Evolutionary conservation across 345 rosid species (phyloP).

Genomic region (Turritis glabra): DNA sequence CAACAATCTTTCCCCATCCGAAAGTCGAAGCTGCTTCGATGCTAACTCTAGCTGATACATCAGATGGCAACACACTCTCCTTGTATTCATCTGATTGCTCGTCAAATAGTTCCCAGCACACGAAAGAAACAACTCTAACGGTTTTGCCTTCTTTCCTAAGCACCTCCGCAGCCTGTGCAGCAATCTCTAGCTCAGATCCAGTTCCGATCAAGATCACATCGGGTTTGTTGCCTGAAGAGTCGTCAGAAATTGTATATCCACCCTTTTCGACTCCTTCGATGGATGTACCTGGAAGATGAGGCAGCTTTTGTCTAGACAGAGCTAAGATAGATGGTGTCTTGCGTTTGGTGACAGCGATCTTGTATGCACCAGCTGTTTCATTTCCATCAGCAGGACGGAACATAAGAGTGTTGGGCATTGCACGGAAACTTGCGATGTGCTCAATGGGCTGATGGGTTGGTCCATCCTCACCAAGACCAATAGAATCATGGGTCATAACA

Average conservation of each 20-base stretch:
- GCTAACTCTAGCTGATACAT: constrained; percentile 76
- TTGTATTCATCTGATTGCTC: constrained; percentile 79
- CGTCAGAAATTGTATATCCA: constrained; percentile 84
- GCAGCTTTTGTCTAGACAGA: constrained; percentile 90
- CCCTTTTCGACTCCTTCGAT: constrained; percentile 91
- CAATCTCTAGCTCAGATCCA: constrained; percentile 94
- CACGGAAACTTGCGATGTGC: constrained; percentile 98
- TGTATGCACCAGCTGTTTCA: constrained; percentile 97
- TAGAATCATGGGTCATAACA: constrained; percentile 99
- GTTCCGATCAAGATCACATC: constrained; percentile 94
- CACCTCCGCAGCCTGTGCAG: constrained; percentile 73
- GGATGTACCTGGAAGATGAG: constrained; percentile 85
- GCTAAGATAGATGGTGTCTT: constrained; percentile 92
- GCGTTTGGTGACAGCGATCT: constrained; percentile 69
- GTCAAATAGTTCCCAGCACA: constrained; percentile 81
- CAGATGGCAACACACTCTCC: constrained; percentile 76
- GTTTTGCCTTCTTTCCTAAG: constrained; percentile 92
- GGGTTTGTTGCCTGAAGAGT: constrained; percentile 86
- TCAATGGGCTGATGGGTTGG: constrained; percentile 99
- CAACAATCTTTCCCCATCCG: constrained; percentile 83
- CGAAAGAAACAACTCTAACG: constrained; percentile 87
- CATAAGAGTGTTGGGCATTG: constrained; percentile 96
- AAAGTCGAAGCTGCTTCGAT: constrained; percentile 88
- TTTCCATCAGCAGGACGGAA: constrained; percentile 99
- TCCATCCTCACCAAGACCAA: constrained; percentile 99